Evolutionary conservation across 495 filamentous ascomycete genomes (phyloP), one percentile per base, ranked within the genome.

Genomic region (Penicillium turbatum): DNA sequence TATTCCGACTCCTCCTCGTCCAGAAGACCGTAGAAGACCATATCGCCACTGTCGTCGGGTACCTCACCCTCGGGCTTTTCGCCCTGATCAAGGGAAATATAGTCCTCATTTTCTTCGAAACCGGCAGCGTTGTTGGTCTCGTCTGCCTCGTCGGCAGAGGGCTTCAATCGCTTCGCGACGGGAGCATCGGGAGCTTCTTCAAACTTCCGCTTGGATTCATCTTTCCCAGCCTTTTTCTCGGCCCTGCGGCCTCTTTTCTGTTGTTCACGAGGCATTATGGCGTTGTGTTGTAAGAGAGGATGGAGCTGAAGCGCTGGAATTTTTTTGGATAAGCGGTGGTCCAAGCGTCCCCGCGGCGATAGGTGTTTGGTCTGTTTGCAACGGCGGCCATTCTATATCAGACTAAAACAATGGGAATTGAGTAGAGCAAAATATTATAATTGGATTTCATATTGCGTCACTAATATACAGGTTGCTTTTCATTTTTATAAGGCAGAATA

Each of bases 1-100:
- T 96, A 96, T 67, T 96, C 91, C 58, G 92, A 87, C 71, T 98
- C 95, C 54, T 92, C 79, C 52, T 90, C 83, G 61, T 87, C 87
- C 10, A 98, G 82, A 74, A 96, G 81, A 60, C 93, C 93, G 63
- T 90, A 97, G 75, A 96, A 98, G 2, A 81, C 78, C 54, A 71
- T 77, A 26, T 81, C 82, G 17, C 61, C 64, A 29, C 46, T 41
- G 0, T 38, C 40, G 0, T 19, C 60, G 17, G 55, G 47, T 24
- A 51, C 57, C 40, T 53, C 15, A 10, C 60, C 41, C n/a, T 27
- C 51, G 15, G 62, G 41, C 29, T 51, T 27, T 13, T 67, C 57
- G 6, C 41, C 60, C 8, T 63, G 62, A 0, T 72, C 67, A 11
- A 76, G 46, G 8, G 72, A 62, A 51, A 78, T 71, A 35, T 70